These are phyloP conservation scores for Sugiyamaella boreocaroliniensis DNA, from an alignment of 805 yeast species.

Conservation along the genomic window DNA sequence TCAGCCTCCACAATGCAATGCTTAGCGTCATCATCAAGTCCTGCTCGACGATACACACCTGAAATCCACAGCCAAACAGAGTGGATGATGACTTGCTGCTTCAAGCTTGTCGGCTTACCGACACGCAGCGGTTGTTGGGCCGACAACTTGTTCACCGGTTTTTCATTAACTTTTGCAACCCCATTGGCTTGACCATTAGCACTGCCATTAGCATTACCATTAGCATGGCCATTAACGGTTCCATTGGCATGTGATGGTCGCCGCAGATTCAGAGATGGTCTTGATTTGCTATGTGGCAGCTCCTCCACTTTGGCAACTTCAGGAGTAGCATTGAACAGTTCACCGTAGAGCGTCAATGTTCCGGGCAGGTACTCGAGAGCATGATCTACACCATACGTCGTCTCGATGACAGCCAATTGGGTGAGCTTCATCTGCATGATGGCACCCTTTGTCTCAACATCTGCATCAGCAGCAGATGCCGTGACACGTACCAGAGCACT, in stretches of 20 bases:
- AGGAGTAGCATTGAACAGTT: slow-evolving; percentile 35
- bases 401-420: slow-evolving; percentile 62
- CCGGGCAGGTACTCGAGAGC: slow-evolving; percentile 62
- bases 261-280: neutral
- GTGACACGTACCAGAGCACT: slow-evolving; percentile 37
- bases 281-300: neutral
- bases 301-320: neutral
- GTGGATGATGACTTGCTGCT: slow-evolving; percentile 38
- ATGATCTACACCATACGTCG: slow-evolving; percentile 48
- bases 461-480: neutral
- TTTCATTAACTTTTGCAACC: slow-evolving; percentile 25
- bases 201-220: slow-evolving; percentile 38
- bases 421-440: slow-evolving; percentile 63
- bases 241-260: neutral
- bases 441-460: slow-evolving; percentile 39
- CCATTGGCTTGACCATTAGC: slow-evolving; percentile 35
- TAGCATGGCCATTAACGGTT: neutral
- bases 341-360: slow-evolving; percentile 52
- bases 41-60: slow-evolving; percentile 52
- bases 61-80: slow-evolving; percentile 71
- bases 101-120: neutral
- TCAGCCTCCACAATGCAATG: slow-evolving; percentile 71
- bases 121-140: slow-evolving; percentile 9
- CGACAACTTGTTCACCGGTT: too few relatives aligned
- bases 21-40: slow-evolving; percentile 52